These are phyloP conservation scores for Catunica adiposa DNA, from an alignment of 2,329 filamentous ascomycete species.

Conservation along the genomic window DNA sequence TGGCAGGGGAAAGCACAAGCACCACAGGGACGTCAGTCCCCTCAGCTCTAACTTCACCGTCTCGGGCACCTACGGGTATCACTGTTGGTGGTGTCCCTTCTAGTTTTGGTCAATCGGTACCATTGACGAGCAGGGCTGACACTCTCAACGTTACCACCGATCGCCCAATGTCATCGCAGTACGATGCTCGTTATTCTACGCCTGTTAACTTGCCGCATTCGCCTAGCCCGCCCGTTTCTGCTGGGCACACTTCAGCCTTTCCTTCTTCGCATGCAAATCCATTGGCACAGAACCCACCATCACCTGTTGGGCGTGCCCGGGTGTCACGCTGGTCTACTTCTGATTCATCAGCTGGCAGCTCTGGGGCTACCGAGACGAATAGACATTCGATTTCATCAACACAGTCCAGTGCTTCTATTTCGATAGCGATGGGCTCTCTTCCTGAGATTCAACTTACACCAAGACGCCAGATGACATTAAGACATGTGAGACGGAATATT, in stretches of 20 bases:
- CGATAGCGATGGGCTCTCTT: not conserved
- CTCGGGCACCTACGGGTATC: too few relatives aligned
- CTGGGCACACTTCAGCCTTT: not conserved
- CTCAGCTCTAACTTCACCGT: not conserved
- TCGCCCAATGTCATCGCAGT: not conserved
- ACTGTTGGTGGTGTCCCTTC: too few relatives aligned
- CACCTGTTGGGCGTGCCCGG: not conserved
- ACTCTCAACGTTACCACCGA: not conserved
- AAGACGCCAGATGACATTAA: constrained; percentile 36
- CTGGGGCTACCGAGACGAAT: constrained; percentile 4
- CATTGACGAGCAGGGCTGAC: too few relatives aligned
- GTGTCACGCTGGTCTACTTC: constrained; percentile 4
- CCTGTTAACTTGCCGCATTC: not conserved
- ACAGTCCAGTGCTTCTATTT: constrained; percentile 4
- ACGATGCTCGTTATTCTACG: too few relatives aligned
- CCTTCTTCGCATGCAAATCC: constrained; percentile 9
- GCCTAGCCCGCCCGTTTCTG: not conserved
- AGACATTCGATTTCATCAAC: constrained; percentile 7
- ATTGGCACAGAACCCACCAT: constrained; percentile 8
- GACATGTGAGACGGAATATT: constrained; percentile 41
- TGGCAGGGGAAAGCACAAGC: not conserved
- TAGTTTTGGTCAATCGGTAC: too few relatives aligned
- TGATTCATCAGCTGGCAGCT: constrained; percentile 3
- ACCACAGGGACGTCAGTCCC: not conserved
- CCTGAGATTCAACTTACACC: constrained; percentile 20